Evolutionary conservation across 2,329 filamentous ascomycete species (phyloP), one percentile per base, ranked within the genome.

Genomic region (Waltergamsia citrina): DNA sequence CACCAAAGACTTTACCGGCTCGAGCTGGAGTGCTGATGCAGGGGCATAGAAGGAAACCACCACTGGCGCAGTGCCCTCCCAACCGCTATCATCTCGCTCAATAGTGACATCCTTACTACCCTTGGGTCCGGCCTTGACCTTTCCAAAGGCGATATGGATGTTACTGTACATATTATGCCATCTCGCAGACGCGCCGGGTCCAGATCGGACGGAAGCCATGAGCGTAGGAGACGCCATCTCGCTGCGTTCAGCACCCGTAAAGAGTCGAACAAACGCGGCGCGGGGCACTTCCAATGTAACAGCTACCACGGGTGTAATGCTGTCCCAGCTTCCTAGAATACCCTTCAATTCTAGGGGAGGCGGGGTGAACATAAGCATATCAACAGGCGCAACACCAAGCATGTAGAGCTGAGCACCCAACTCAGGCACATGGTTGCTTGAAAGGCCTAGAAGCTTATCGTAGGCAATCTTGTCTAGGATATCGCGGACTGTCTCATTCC

Each of bases 101-200:
- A 66, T 38, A 0, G 39, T 35, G 15, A 63, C 58, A 4, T 49
- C 43, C n/a, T 57, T 54, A 6, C 39, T 40, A 5, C 43, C 20
- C 0, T 54, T 53, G 2, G 29, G 6, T 19, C 12, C 35, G 1
- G 45, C 40, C 31, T 44, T 44, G 10, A 62, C 35, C 0, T 45
- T 50, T 11, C 65, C 66, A 41, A 67, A 67, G 5, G 45, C 37
- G 20, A 67, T 40, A 1, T 69, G 65, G 10, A 63, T 48, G 36
- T 59, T 52, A 4, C 51, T 44, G 41, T 60, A 68, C 11, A 55
- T 41, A 38, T 54, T 57, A 19, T 53, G 47, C 51, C 52, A 62
- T 29, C 45, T 39, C 16, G 41, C 38, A 10, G 41, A 29, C 3
- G 47, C 41, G 11, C 29, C 29, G 10, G 29, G 29, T 10, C 29